Base-by-base conservation (phyloP, 2,329 filamentous ascomycete genomes). In the Pseudogymnoascus sp. region DNA sequence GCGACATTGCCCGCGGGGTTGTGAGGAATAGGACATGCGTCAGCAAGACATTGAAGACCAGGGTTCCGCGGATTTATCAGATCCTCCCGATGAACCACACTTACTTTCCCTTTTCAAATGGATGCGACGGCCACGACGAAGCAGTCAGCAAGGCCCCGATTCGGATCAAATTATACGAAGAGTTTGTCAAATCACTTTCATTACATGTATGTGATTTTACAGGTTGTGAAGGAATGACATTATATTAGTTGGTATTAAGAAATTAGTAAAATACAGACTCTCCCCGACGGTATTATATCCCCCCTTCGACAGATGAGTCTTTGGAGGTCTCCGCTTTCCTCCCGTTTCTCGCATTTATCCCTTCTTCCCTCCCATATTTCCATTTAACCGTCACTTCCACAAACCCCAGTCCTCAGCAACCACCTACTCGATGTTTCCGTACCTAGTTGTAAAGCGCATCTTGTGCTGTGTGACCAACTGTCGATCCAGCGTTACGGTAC, bases 261-360 rank as follows among this genome's bases (percentile, higher is more conserved):
- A 50, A 50, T 50, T 50, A 50, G 43, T 50, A 30, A 50, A 50
- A 50, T 50, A 50, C 43, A 50, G 43, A 50, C 25, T 50, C 41
- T 50, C 22, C 43, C 14, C 25, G 43, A 30, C 6, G 6, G 22
- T n/a, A 25, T 32, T 32, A 32, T 28, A 43, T 4, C 6, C 7
- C 39, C 39, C 12, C 39, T 8, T 25, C 20, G 41, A 47, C 22
- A 28, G 22, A n/a, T 47, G 7, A 28, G 41, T 47, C 22, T 28
- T n/a, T 12, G 14, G 14, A 47, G 22, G 16, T 32, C 47, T 7
- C 28, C 28, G 28, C 25, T 9, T 18, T 32, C 28, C n/a, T 32
- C 28, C 43, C 25, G 32, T 14, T 54, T 5, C 28, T 32, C 16
- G 9, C 9, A 54, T 18, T 18, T 18, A 54, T 16, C 43, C 5